Evolutionary conservation across 1,284 basidiomycete species (phyloP).

Genomic region (Ustilago tritici): DNA sequence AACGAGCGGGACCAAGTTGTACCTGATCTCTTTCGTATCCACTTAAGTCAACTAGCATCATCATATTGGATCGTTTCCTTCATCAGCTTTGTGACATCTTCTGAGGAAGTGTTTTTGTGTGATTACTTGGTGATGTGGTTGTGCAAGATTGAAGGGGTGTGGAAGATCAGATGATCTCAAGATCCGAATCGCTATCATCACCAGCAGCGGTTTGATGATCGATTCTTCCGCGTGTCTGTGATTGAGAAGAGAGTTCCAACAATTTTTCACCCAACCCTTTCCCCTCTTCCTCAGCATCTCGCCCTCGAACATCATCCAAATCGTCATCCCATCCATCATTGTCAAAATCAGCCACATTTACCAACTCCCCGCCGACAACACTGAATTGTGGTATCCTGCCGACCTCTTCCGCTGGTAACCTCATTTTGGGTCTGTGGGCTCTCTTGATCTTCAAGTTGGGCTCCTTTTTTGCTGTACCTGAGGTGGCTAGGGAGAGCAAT

Average conservation of each 20-base stretch:
- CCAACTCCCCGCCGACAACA: constrained; percentile 31
- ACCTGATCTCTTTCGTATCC: too few relatives aligned
- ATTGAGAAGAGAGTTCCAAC: constrained; percentile 7
- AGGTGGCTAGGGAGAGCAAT: constrained; percentile 26
- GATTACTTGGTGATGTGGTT: background rate
- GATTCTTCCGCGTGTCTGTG: background rate
- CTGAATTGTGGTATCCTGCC: constrained; percentile 10
- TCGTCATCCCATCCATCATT: constrained; percentile 41
- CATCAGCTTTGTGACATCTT: too few relatives aligned
- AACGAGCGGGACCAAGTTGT: too few relatives aligned
- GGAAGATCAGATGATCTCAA: constrained; percentile 33
- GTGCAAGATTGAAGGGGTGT: background rate
- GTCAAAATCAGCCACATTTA: constrained; percentile 34
- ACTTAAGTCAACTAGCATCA: too few relatives aligned
- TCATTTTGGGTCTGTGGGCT: constrained; percentile 37
- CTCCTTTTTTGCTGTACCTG: background rate
- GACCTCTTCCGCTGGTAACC: constrained; percentile 16
- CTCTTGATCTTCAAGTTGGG: constrained; percentile 31
- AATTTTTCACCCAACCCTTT: constrained; percentile 8
- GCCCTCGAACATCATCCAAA: constrained; percentile 7
- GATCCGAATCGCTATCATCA: constrained; percentile 30
- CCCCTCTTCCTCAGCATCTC: background rate
- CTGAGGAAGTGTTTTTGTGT: background rate
- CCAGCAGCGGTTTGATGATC: background rate
- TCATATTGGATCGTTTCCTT: too few relatives aligned